These are phyloP conservation scores for Fragosphaeria purpurea DNA, from an alignment of 2,329 filamentous ascomycete genomes.

Conservation along the genomic window DNA sequence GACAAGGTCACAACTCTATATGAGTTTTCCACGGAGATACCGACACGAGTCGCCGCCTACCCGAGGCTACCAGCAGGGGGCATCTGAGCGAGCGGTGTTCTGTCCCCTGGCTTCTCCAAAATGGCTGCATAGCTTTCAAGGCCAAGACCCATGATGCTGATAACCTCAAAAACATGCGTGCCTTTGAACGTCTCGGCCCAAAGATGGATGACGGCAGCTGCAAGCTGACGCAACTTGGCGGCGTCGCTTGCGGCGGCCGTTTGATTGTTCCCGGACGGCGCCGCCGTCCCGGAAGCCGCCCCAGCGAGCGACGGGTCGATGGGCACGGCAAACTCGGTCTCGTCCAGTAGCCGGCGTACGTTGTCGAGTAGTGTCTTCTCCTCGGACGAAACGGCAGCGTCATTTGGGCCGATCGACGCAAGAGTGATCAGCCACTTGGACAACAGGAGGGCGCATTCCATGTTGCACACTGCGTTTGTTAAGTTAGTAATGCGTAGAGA, in stretches of 20 bases:
- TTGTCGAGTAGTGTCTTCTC: constrained; percentile 46
- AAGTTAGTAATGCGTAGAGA: no score
- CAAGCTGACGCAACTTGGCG: constrained; percentile 43
- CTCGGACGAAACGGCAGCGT: constrained; percentile 39
- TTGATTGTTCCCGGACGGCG: constrained; percentile 11
- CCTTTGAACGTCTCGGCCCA: constrained; percentile 56
- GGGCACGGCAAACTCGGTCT: constrained; percentile 52
- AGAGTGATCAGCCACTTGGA: constrained; percentile 53
- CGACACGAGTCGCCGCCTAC: background rate
- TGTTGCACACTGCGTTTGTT: constrained; percentile 40
- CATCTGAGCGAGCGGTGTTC: constrained; percentile 31
- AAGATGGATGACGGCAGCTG: constrained; percentile 46
- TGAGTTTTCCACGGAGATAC: no score
- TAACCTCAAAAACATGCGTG: constrained; percentile 50
- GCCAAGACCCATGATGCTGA: constrained; percentile 47
- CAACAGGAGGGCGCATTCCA: constrained; percentile 51
- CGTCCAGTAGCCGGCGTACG: constrained; percentile 48
- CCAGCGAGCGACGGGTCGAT: constrained; percentile 41
- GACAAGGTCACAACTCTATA: no score
- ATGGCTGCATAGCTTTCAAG: constrained; percentile 48
- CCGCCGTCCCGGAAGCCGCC: background rate
- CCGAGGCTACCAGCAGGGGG: constrained; percentile 4
- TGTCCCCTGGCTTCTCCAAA: constrained; percentile 43
- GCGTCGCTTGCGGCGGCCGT: constrained; percentile 35
- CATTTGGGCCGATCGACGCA: constrained; percentile 38